phyloP scores from a whole-genome alignment of 1,284 basidiomycete species.

The Anthracocystis setariae region DNA sequence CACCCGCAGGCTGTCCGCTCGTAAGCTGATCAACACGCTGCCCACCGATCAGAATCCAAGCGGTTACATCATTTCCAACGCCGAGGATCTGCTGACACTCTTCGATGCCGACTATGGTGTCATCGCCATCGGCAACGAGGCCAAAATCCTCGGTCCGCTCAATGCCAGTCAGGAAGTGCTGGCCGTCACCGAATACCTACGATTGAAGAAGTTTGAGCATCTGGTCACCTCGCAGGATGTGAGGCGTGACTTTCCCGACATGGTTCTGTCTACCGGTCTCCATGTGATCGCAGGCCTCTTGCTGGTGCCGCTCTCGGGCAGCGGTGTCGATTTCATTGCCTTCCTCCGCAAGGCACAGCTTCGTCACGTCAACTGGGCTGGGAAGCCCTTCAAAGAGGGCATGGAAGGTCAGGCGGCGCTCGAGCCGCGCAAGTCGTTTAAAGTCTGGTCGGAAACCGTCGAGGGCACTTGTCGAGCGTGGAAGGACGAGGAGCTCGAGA shows the following conservation, averaged over 20 bases:
- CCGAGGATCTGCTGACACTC: constrained; percentile 81
- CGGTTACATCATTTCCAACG: constrained; percentile 86
- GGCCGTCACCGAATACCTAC: constrained; percentile 84
- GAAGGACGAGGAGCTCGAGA: constrained; percentile 89
- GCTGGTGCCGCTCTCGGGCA: constrained; percentile 74
- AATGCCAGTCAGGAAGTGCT: constrained; percentile 85
- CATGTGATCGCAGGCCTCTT: constrained; percentile 82
- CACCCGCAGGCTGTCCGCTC: constrained; percentile 79
- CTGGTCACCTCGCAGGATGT: constrained; percentile 73
- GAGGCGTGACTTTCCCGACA: constrained; percentile 78
- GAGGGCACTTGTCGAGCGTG: constrained; percentile 78
- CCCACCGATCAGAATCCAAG: constrained; percentile 79
- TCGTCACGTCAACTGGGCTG: constrained; percentile 61
- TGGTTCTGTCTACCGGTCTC: constrained; percentile 76
- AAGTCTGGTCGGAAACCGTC: constrained; percentile 80
- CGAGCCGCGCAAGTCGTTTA: constrained; percentile 63
- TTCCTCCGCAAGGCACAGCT: constrained; percentile 83
- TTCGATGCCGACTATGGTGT: constrained; percentile 88
- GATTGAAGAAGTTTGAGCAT: constrained; percentile 73
- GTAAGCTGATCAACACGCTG: constrained; percentile 84
- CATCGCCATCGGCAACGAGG: constrained; percentile 79
- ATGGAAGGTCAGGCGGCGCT: constrained; percentile 51
- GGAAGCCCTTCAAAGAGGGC: constrained; percentile 75
- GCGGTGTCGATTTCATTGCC: constrained; percentile 75
- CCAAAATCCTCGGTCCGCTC: constrained; percentile 80